Conservation (phyloP, 257 asterid genomes). For the Primulina tabacum region DNA sequence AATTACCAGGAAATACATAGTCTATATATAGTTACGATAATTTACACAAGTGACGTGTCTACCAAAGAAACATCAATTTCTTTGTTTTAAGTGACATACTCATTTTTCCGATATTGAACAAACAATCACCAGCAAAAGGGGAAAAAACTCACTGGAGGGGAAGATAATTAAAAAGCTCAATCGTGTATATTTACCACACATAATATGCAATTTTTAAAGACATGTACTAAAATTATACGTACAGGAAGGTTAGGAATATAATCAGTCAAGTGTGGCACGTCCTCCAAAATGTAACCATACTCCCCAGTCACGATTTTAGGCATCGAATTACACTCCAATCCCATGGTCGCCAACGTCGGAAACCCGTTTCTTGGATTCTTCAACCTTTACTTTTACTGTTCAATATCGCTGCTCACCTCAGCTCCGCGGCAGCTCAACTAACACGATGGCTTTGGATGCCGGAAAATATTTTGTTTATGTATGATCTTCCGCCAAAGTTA, state of each 20-base stretch:
- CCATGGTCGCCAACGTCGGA: slow-evolving; percentile 26
- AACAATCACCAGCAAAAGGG: too few relatives aligned
- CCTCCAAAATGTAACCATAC: slow-evolving; percentile 55
- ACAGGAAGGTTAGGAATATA: slow-evolving; percentile 59
- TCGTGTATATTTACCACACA: background rate
- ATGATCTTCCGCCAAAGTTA: slow-evolving; percentile 15
- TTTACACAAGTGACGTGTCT: too few relatives aligned
- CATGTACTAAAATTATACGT: slow-evolving; percentile 5
- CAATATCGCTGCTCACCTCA: slow-evolving; percentile 10
- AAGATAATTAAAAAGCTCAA: background rate
- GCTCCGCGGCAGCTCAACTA: slow-evolving; percentile 3
- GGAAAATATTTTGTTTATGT: background rate
- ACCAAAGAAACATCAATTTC: too few relatives aligned
- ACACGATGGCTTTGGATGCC: slow-evolving; percentile 15
- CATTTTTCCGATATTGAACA: background rate
- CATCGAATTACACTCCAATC: slow-evolving; percentile 30
- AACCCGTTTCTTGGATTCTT: slow-evolving; percentile 15
- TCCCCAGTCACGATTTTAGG: slow-evolving; percentile 48
- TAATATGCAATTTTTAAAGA: background rate
- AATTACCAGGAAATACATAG: too few relatives aligned
- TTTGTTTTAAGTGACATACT: background rate
- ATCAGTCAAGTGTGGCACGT: slow-evolving; percentile 72
- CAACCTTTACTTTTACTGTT: slow-evolving; percentile 15
- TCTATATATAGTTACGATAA: too few relatives aligned
- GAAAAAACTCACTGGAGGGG: too few relatives aligned